These are phyloP conservation scores for Zygoascus meyerae DNA, from an alignment of 1,139 yeast genomes.

Conservation along the genomic window DNA sequence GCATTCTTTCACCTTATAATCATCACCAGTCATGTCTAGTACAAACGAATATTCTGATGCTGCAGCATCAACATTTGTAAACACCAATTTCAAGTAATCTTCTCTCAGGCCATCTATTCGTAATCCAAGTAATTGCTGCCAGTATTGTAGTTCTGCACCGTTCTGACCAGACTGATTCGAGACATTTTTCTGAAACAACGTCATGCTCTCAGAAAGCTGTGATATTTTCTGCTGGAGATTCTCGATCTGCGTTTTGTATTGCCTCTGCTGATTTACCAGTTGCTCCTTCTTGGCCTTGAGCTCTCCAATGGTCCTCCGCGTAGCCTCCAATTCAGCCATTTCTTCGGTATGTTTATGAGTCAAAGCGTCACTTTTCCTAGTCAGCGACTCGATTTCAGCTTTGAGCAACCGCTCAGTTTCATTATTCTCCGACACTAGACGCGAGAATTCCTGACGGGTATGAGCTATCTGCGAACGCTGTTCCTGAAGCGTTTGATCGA, in stretches of 20 bases:
- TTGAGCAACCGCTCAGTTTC: constrained; percentile 22
- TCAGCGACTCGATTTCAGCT: constrained; percentile 23
- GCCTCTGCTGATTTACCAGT: not conserved
- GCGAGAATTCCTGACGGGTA: constrained; percentile 22
- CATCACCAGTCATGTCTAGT: constrained; percentile 26
- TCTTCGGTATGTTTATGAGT: constrained; percentile 21
- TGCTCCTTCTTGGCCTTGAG: constrained; percentile 4
- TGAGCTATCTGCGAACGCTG: constrained; percentile 24
- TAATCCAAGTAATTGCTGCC: constrained; percentile 31
- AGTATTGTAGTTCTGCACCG: constrained; percentile 28
- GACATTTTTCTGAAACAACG: constrained; percentile 17
- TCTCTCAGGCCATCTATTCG: constrained; percentile 28
- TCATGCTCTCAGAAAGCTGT: constrained; percentile 16
- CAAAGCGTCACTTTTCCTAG: constrained; percentile 22
- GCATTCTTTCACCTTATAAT: constrained; percentile 21
- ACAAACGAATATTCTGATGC: constrained; percentile 25
- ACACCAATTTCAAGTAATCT: constrained; percentile 27
- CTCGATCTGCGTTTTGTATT: constrained; percentile 14
- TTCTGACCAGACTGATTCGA: constrained; percentile 20
- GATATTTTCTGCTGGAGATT: constrained; percentile 18
- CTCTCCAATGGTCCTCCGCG: constrained; percentile 14
- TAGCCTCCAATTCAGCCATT: constrained; percentile 23
- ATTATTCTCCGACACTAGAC: constrained; percentile 21
- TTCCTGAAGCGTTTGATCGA: constrained; percentile 23
- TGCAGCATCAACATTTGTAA: constrained; percentile 27